Evolutionary conservation across 176 grass and related monocot genomes (phyloP).

Genomic region (Oropetium thomaeum): DNA sequence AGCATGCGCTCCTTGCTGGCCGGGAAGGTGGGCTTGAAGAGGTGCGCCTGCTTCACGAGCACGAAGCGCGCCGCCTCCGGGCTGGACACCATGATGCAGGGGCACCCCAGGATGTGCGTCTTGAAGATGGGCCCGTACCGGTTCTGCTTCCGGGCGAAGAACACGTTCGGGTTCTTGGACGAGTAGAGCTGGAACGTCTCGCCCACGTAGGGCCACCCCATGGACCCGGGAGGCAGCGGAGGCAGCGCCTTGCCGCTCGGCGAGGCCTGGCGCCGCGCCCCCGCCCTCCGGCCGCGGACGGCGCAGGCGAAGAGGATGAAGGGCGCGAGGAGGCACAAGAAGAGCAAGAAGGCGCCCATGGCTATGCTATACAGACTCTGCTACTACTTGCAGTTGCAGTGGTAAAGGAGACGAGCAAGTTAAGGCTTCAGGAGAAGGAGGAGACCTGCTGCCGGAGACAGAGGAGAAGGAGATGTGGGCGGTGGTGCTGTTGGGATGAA

Average conservation of each 20-base stretch:
- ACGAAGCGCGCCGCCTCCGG: constrained; percentile 95
- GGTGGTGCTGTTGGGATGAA: constrained; percentile 21
- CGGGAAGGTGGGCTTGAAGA: constrained; percentile 97
- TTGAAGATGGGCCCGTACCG: constrained; percentile 83
- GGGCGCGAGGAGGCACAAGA: constrained; percentile 38
- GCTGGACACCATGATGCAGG: constrained; percentile 96
- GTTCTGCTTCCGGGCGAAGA: constrained; percentile 77
- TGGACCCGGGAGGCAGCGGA: constrained; percentile 83
- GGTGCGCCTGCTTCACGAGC: constrained; percentile 86
- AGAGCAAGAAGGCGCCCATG: constrained; percentile 44
- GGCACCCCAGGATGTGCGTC: constrained; percentile 92
- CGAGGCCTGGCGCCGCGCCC: neutral
- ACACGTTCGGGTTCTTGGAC: constrained; percentile 71
- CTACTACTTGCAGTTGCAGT: neutral
- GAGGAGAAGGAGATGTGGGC: neutral
- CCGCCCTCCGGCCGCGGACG: neutral
- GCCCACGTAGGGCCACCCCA: constrained; percentile 93
- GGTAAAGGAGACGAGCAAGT: neutral
- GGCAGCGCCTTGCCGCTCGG: constrained; percentile 22
- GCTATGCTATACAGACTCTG: neutral
- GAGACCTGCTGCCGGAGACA: neutral
- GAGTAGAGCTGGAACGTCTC: constrained; percentile 97
- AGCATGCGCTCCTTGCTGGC: constrained; percentile 99
- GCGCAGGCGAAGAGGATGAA: constrained; percentile 27
- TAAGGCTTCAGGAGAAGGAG: neutral